Evolutionary conservation across 768 basidiomycete genomes (phyloP).

Genomic region (Macrolepiota albuminosa): DNA sequence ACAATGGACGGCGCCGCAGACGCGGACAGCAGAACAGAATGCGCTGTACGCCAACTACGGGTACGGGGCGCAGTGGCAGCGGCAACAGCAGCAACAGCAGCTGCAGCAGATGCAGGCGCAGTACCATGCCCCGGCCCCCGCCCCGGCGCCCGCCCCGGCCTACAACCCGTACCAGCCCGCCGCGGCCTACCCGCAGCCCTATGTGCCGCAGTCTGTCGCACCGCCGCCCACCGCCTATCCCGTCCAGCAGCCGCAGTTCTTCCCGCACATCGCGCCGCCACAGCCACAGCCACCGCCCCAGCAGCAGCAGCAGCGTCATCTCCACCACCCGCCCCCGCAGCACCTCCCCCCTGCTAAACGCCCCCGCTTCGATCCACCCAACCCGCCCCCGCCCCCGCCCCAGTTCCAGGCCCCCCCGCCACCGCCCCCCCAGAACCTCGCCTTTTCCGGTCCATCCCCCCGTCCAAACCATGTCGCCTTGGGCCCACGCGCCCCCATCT

Average conservation of each 20-base stretch:
- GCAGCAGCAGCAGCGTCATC: slow-evolving; percentile 44
- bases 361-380: slow-evolving; percentile 79
- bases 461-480: neutral
- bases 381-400: slow-evolving; percentile 55
- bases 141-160: slow-evolving; percentile 49
- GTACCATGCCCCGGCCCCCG: slow-evolving; percentile 42
- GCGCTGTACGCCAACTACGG: slow-evolving; percentile 90
- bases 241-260: slow-evolving; percentile 41
- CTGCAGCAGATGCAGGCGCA: slow-evolving; percentile 47
- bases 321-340: slow-evolving; percentile 59
- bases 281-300: slow-evolving; percentile 40
- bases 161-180: slow-evolving; percentile 78
- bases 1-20: slow-evolving; percentile 72
- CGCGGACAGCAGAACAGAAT: slow-evolving; percentile 74
- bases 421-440: slow-evolving; percentile 35
- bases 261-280: slow-evolving; percentile 38
- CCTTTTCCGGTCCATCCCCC: slow-evolving; percentile 29
- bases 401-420: slow-evolving; percentile 62
- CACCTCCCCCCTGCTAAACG: slow-evolving; percentile 89
- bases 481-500: neutral
- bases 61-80: slow-evolving; percentile 77
- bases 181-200: slow-evolving; percentile 59
- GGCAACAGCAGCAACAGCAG: slow-evolving; percentile 48
- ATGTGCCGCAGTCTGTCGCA: slow-evolving; percentile 58
- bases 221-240: slow-evolving; percentile 39